phyloP scores from a whole-genome alignment of 768 basidiomycete genomes.

The Xerocomellus dryophilus region DNA sequence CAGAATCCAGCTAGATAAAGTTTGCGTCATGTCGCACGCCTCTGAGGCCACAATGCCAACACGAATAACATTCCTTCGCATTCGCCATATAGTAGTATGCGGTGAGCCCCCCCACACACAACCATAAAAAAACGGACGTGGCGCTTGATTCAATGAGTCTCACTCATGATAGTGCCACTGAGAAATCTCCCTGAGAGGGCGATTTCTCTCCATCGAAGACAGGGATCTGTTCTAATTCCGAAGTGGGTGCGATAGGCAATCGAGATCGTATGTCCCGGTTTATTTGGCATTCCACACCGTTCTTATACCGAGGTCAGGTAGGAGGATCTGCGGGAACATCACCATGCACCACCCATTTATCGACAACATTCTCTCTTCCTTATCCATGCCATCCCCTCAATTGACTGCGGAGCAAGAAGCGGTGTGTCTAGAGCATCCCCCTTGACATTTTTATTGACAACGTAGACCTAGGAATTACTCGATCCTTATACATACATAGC shows the following conservation, averaged over 20 bases:
- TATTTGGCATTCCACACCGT: not conserved
- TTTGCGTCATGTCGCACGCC: too few relatives aligned
- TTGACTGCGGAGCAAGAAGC: conserved; percentile 23
- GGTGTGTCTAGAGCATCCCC: conserved; percentile 11
- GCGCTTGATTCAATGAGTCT: conserved; percentile 10
- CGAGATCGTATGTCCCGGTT: conserved; percentile 2
- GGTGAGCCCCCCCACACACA: not conserved
- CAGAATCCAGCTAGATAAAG: not conserved
- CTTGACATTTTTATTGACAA: not conserved
- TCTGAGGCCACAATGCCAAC: not conserved
- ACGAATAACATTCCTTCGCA: not conserved
- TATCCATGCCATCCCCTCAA: conserved; percentile 25
- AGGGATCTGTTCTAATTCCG: conserved; percentile 1
- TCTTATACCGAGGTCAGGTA: conserved; percentile 11
- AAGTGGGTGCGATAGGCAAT: conserved; percentile 3
- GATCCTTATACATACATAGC: conserved; percentile 89
- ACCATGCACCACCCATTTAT: conserved; percentile 33
- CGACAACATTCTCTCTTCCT: conserved; percentile 38
- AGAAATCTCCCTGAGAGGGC: not conserved
- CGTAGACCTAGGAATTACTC: conserved; percentile 46
- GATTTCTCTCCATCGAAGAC: conserved; percentile 3
- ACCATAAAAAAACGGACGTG: not conserved
- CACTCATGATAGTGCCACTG: conserved; percentile 9
- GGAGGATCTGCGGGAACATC: not conserved
- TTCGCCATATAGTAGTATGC: not conserved